Conservation (phyloP, 2,329 filamentous ascomycete species). For the Scortechinia acanthostroma region DNA sequence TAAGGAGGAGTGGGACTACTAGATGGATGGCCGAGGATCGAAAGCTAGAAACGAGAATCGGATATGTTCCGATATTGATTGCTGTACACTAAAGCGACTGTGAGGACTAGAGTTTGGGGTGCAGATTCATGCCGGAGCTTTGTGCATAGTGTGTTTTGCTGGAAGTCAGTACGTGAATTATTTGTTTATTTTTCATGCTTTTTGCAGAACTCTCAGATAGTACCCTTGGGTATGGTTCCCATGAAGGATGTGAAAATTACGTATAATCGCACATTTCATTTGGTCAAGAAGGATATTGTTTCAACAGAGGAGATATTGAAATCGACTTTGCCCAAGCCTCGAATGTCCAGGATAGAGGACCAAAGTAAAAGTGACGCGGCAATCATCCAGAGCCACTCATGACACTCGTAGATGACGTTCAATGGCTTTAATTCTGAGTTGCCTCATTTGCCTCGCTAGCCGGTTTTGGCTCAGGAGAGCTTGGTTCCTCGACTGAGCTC, state of each 20-base stretch:
- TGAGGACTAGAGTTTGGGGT: not conserved
- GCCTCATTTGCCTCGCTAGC: constrained; percentile 36
- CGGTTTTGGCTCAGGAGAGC: constrained; percentile 13
- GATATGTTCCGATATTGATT: not conserved
- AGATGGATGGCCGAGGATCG: not conserved
- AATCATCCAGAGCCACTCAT: no score
- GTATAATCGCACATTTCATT: no score
- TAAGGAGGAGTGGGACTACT: constrained; percentile 2
- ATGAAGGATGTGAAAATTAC: no score
- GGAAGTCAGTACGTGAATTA: no score
- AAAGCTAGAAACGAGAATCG: not conserved
- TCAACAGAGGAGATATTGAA: not conserved
- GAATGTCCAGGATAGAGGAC: not conserved
- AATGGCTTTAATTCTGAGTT: no score
- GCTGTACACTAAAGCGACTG: not conserved
- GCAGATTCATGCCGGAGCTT: not conserved
- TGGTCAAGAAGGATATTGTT: no score
- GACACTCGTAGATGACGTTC: no score
- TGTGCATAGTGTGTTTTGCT: not conserved
- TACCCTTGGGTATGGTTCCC: no score
- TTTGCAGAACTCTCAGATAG: no score
- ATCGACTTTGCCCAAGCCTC: constrained; percentile 1
- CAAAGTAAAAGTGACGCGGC: no score
- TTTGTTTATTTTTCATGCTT: no score
- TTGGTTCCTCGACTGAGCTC: constrained; percentile 5